These are phyloP conservation scores for Yarrowia divulgata DNA, from an alignment of 805 yeast species.

Conservation along the genomic window DNA sequence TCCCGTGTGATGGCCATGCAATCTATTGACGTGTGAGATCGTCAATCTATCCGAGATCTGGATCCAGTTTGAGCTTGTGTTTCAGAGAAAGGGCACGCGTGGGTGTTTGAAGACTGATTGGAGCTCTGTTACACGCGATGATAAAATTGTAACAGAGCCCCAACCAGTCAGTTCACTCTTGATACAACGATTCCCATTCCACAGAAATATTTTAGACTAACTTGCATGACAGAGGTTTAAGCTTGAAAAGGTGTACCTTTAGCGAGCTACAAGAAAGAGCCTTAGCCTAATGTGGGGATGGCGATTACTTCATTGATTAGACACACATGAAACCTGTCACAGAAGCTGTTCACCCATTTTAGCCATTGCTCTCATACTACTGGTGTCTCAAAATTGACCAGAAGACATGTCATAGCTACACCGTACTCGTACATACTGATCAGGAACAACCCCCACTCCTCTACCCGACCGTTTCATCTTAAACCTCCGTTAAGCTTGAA, in stretches of 20 bases:
- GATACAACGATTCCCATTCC: neutral
- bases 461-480: constrained; percentile 15
- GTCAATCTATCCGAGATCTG: constrained; percentile 1
- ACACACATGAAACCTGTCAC: neutral
- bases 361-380: neutral
- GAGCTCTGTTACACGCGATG: too few relatives aligned
- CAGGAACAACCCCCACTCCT: neutral
- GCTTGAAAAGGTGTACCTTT: constrained; percentile 18
- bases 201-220: neutral
- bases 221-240: constrained; percentile 6
- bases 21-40: neutral
- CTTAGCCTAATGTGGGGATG: constrained; percentile 9
- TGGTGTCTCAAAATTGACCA: neutral
- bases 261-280: neutral
- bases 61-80: neutral
- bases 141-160: too few relatives aligned
- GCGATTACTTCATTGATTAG: neutral
- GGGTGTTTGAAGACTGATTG: too few relatives aligned
- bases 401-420: too few relatives aligned
- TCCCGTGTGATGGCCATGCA: neutral
- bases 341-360: neutral
- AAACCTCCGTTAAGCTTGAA: constrained; percentile 30
- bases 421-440: too few relatives aligned
- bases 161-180: neutral
- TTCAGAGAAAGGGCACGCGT: too few relatives aligned